Evolutionary conservation across 495 filamentous ascomycete genomes (phyloP), one percentile per base, ranked within the genome.

Genomic region (Aspergillus bridgeri): DNA sequence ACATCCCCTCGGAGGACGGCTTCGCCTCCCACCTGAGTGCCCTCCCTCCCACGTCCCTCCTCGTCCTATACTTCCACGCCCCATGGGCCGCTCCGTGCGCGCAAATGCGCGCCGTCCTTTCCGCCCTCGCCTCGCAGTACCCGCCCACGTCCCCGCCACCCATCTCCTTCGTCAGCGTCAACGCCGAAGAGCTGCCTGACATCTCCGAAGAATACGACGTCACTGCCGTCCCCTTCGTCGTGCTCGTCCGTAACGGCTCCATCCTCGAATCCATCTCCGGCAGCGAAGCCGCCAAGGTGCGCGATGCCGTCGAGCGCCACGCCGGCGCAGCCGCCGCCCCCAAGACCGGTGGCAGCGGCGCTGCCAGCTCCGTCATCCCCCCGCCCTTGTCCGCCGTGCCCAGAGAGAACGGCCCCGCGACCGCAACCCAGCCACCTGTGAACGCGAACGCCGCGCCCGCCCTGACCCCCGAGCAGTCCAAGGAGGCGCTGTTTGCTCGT

Each of bases 1-100:
- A 91, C 71, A 89, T 96, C 75, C 80, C 76, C 48, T 81, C 78
- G 53, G 83, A 88, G 57, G 73, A 79, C 56, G 82, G 82, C 61
- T 98, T 94, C 83, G 70, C 80, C 42, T 63, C 80, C 33, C 79
- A 88, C 68, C 69, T 89, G 54, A 71, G 79, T 49, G 77, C 85
- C 19, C 80, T 92, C 17, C 83, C 89, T 0, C 63, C 85, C 5
- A 79, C 85, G 6, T 80, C 88, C 11, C 82, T 96, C 38, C 75
- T 89, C 49, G 83, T 96, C 63, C 82, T 96, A 64, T 96, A 91
- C 70, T 98, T 98, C 78, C 87, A 96, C 74, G 89, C 95, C 0
- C 88, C 91, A 64, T 98, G 95, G 94, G 94, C 95, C n/a, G 90
- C 89, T 25, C 94, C 92, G 13, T 98, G 94, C 78, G 81, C 88